phyloP scores from a whole-genome alignment of 331 rosid species.

The Pyrus hybrid region DNA sequence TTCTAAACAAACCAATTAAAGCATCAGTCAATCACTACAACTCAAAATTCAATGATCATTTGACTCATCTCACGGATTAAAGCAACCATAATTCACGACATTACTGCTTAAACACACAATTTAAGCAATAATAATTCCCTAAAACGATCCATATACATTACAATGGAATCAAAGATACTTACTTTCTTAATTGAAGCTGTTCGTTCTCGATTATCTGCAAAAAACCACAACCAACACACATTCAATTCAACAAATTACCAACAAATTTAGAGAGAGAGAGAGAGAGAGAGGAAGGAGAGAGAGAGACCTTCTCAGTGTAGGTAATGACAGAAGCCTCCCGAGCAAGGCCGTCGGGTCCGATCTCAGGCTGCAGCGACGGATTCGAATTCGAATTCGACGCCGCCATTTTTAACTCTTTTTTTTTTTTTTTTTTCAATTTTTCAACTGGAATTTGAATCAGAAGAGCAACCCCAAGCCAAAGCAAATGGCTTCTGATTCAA shows the following conservation, averaged over 20 bases:
- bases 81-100: background rate
- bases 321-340: slow-evolving; percentile 65
- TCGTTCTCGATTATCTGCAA: slow-evolving; percentile 77
- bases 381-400: too few relatives aligned
- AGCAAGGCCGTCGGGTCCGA: slow-evolving; percentile 89
- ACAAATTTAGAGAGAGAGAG: background rate
- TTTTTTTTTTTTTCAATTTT: too few relatives aligned
- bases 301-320: slow-evolving; percentile 76
- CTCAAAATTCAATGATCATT: background rate
- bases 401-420: slow-evolving; percentile 36
- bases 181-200: slow-evolving; percentile 72
- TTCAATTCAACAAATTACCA: background rate
- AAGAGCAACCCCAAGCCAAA: background rate
- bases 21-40: background rate
- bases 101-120: background rate
- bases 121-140: background rate
- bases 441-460: background rate
- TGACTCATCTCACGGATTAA: background rate
- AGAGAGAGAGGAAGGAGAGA: background rate
- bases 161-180: background rate
- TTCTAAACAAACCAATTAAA: too few relatives aligned
- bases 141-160: background rate
- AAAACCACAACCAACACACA: background rate
- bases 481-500: slow-evolving; percentile 8
- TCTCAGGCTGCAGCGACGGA: slow-evolving; percentile 56